phyloP scores from a whole-genome alignment of 352 stramenopile species.

The Pythium guiyangense region DNA sequence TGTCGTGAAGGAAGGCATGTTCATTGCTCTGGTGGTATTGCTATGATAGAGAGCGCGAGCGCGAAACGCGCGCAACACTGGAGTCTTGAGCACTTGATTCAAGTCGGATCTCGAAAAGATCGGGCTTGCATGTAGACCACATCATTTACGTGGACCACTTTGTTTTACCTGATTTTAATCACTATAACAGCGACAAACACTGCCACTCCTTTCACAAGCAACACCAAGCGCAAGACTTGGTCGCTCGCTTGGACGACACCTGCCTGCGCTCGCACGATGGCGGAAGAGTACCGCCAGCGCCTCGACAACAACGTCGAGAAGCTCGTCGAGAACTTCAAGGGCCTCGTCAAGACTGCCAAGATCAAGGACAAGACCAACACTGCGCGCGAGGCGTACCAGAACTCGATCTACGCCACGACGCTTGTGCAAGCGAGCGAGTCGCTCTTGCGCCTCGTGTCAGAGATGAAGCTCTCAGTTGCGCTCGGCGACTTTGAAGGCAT shows the following conservation, averaged over 20 bases:
- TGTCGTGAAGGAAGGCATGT: too few species aligned
- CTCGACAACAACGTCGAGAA: slow-evolving; percentile 88
- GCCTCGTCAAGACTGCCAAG: slow-evolving; percentile 76
- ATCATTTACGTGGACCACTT: too few species aligned
- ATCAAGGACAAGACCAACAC: slow-evolving; percentile 82
- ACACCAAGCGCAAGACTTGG: too few species aligned
- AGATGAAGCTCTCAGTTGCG: slow-evolving; percentile 79
- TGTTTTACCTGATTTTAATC: too few species aligned
- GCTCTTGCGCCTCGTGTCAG: slow-evolving; percentile 73
- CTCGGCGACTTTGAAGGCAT: slow-evolving; percentile 83
- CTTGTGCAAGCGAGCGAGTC: slow-evolving; percentile 78
- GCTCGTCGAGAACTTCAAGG: slow-evolving; percentile 85
- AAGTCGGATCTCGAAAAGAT: too few species aligned
- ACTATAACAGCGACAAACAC: too few species aligned
- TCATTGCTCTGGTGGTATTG: too few species aligned
- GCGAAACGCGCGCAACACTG: too few species aligned
- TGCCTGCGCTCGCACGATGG: slow-evolving; percentile 29
- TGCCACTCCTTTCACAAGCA: too few species aligned
- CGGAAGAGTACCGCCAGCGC: slow-evolving; percentile 80
- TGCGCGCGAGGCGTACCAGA: slow-evolving; percentile 76
- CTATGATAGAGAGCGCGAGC: too few species aligned
- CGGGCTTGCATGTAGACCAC: too few species aligned
- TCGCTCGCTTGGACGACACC: not conserved
- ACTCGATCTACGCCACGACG: slow-evolving; percentile 77
- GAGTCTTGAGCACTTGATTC: too few species aligned